phyloP scores from a whole-genome alignment of 768 basidiomycete species.

The Lentinula boryana region DNA sequence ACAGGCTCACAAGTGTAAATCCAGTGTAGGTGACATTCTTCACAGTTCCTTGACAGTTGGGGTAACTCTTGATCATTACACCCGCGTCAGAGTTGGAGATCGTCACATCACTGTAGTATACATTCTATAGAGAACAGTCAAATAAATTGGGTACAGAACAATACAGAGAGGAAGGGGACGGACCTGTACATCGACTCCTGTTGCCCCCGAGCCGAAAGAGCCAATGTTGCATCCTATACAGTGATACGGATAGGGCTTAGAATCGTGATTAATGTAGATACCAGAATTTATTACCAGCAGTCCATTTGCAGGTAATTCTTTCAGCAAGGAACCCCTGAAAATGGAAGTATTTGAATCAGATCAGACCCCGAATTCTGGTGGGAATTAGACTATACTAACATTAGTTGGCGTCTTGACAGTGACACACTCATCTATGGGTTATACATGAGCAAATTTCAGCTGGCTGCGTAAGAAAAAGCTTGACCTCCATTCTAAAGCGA shows the following conservation, averaged over 20 bases:
- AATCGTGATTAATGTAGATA: not conserved
- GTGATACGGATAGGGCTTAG: too few species aligned
- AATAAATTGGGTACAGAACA: not conserved
- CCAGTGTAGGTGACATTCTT: constrained; percentile 15
- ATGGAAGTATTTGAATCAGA: not conserved
- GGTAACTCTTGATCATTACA: constrained; percentile 17
- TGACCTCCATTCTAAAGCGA: constrained; percentile 1
- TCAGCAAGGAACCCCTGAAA: constrained; percentile 12
- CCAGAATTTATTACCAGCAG: constrained; percentile 1
- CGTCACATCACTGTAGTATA: constrained; percentile 15
- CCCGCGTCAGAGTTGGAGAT: constrained; percentile 18
- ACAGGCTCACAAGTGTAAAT: constrained; percentile 10
- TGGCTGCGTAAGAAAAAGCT: not conserved
- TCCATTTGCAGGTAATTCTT: constrained; percentile 13
- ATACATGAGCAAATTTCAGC: not conserved
- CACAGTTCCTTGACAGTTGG: constrained; percentile 16
- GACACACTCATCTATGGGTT: constrained; percentile 22
- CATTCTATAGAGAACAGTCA: constrained; percentile 8
- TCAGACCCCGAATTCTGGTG: not conserved
- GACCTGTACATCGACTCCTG: constrained; percentile 14
- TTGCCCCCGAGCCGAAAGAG: constrained; percentile 16
- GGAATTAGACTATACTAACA: not conserved
- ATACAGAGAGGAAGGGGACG: not conserved
- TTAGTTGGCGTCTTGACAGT: constrained; percentile 26
- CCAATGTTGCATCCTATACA: constrained; percentile 18